Evolutionary conservation across 2,329 filamentous ascomycete species (phyloP).

Genomic region (Zalaria obscura): DNA sequence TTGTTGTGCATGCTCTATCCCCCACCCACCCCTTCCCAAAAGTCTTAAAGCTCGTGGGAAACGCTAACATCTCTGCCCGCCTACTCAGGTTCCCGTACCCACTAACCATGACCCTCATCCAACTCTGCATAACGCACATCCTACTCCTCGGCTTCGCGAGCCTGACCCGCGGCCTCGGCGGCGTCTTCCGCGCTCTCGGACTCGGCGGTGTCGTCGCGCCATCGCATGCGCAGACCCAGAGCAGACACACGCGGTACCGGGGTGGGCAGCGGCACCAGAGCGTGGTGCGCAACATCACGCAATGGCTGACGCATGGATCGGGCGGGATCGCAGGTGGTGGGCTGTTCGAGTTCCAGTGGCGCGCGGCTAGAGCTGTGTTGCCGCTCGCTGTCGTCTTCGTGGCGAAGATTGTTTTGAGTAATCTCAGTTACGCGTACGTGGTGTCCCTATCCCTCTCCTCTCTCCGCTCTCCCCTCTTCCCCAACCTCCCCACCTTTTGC

Average conservation of each 20-base stretch:
- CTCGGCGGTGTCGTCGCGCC: slow-evolving; percentile 31
- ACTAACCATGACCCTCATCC: slow-evolving; percentile 34
- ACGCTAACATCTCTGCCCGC: no score
- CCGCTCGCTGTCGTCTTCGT: slow-evolving; percentile 36
- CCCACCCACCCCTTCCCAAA: no score
- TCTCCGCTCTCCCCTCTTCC: no score
- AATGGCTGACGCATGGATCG: slow-evolving; percentile 24
- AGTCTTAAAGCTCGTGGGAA: neutral
- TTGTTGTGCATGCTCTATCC: neutral
- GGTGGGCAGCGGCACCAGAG: slow-evolving; percentile 10
- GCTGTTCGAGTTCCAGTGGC: slow-evolving; percentile 36
- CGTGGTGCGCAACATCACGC: slow-evolving; percentile 11
- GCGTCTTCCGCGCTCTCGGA: slow-evolving; percentile 26
- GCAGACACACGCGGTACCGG: slow-evolving; percentile 9
- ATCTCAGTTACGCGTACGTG: slow-evolving; percentile 35
- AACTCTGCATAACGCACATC: slow-evolving; percentile 35
- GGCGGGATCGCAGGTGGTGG: slow-evolving; percentile 40
- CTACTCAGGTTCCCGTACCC: slow-evolving; percentile 35
- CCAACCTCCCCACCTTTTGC: no score
- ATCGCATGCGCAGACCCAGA: slow-evolving; percentile 12
- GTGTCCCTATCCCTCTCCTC: no score
- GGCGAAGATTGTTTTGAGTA: slow-evolving; percentile 36
- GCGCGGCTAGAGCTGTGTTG: slow-evolving; percentile 32
- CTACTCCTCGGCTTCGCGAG: slow-evolving; percentile 33
- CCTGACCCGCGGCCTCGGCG: slow-evolving; percentile 30